Evolutionary conservation across 768 basidiomycete genomes (phyloP).

Genomic region (Tephrocybe sp.): DNA sequence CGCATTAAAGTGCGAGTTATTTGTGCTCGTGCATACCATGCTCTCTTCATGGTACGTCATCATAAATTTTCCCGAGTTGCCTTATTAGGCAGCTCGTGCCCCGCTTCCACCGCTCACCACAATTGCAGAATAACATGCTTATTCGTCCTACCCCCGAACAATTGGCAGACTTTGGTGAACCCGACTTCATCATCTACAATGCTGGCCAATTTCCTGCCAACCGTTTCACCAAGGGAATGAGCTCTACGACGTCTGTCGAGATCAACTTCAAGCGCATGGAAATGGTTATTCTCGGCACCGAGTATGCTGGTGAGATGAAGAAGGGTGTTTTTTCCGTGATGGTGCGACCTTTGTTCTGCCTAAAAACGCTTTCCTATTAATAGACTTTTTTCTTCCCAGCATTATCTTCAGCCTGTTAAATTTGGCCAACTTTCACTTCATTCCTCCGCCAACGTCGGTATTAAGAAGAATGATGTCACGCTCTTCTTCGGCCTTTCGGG

Average conservation of each 20-base stretch:
- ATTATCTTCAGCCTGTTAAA: constrained; percentile 98
- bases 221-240: constrained; percentile 99
- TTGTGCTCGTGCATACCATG: constrained; percentile 97
- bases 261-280: constrained; percentile 99
- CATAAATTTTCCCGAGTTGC: constrained; percentile 3
- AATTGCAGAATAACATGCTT: constrained; percentile 91
- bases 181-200: constrained; percentile 99
- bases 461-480: constrained; percentile 86
- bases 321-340: constrained; percentile 99
- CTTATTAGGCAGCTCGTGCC: constrained; percentile 8
- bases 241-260: constrained; percentile 96
- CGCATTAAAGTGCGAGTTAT: constrained; percentile 99
- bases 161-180: constrained; percentile 91
- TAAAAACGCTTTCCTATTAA: constrained; percentile 8
- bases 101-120: constrained; percentile 15
- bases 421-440: constrained; percentile 97
- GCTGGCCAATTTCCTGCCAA: constrained; percentile 99
- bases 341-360: constrained; percentile 41
- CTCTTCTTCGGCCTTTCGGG: constrained; percentile 99
- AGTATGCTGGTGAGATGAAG: constrained; percentile 99
- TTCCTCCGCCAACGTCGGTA: constrained; percentile 96
- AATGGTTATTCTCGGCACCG: constrained; percentile 99
- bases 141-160: constrained; percentile 97
- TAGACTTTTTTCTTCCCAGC: constrained; percentile 40
- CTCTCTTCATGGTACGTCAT: constrained; percentile 89